Evolutionary conservation across 2,329 filamentous ascomycete species (phyloP), one percentile per base, ranked within the genome.

Genomic region (Exutisphaerella laricina): DNA sequence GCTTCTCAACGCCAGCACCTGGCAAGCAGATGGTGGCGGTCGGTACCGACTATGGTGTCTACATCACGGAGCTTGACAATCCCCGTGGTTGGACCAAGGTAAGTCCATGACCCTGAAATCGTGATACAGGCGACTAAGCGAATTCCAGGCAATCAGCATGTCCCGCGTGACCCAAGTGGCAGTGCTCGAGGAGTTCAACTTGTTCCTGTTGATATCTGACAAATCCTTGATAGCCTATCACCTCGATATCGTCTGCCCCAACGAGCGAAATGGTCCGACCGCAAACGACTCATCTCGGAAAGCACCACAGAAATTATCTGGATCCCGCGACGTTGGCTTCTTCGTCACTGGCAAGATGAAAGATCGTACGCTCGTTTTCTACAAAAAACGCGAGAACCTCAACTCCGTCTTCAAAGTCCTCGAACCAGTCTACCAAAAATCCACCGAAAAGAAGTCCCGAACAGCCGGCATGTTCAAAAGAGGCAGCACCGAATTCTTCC

Each of bases 291-390:
- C 81, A 31, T 74, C 82, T 3, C 80, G 87, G 18, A 80, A 85
- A 50, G 88, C 92, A n/a, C 92, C 92, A 0, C 90, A 97, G 62
- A 88, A 90, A 57, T 75, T 98, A 23, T 85, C 82, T 2, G 82
- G 83, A 20, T 85, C 84, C 51, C 86, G 92, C 61, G 92, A 98
- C 60, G 89, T 98, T 14, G 86, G 89, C 10, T 98, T 97, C 73
- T 98, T 98, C 64, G 87, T 88, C 12, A 92, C 88, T 1, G 92
- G 90, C 7, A 81, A 85, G 46, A 96, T 98, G 89, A 98, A 98
- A 72, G 92, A 98, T 48, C 80, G 92, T 5, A 89, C 85, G 53
- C 72, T 98, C 5, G 81, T 98, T 20, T 90, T 98, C 65, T 98
- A 97, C 76, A 97, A 97, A 70, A 94, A 94, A 63, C 86, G 88